Percentiles rank a stretch among this genome's conserved stretches.
Evolutionary conservation across 1,139 yeast species (phyloP).

Genomic region (Casaregolazyma lundiana): DNA sequence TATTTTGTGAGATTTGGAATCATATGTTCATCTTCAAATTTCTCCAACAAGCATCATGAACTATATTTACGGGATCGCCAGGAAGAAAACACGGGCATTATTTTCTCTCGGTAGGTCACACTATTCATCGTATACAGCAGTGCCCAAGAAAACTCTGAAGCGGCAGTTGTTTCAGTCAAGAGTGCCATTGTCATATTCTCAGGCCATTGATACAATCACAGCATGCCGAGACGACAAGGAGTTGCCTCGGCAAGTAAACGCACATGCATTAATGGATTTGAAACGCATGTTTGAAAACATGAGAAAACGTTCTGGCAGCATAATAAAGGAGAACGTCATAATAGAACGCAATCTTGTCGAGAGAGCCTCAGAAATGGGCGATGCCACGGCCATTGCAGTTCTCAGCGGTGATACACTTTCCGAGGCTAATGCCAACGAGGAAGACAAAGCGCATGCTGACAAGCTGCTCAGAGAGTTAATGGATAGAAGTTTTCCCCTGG

Average conservation of each 20-base stretch:
- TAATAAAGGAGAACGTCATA: constrained; percentile 42
- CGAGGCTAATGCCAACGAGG: constrained; percentile 31
- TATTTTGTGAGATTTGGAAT: neutral
- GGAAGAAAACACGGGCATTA: neutral
- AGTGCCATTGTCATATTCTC: constrained; percentile 28
- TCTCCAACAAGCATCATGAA: neutral
- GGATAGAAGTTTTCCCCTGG: constrained; percentile 60
- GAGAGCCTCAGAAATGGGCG: constrained; percentile 77
- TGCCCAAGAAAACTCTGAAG: constrained; percentile 19
- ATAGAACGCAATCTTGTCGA: constrained; percentile 71
- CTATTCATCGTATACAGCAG: constrained; percentile 5
- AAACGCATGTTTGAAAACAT: constrained; percentile 62
- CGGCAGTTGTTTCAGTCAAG: constrained; percentile 27
- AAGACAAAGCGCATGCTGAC: constrained; percentile 61
- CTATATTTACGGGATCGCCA: neutral
- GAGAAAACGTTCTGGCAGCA: constrained; percentile 55
- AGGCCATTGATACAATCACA: constrained; percentile 22
- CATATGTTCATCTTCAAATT: neutral
- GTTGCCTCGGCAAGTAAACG: constrained; percentile 33
- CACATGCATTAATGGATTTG: constrained; percentile 61
- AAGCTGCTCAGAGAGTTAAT: constrained; percentile 58
- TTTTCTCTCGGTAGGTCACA: neutral
- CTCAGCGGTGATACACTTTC: constrained; percentile 49
- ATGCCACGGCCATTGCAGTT: constrained; percentile 72
- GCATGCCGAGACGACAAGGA: constrained; percentile 20